Conservation (phyloP, 2,329 filamentous ascomycete genomes). For the Botrytis byssoidea region DNA sequence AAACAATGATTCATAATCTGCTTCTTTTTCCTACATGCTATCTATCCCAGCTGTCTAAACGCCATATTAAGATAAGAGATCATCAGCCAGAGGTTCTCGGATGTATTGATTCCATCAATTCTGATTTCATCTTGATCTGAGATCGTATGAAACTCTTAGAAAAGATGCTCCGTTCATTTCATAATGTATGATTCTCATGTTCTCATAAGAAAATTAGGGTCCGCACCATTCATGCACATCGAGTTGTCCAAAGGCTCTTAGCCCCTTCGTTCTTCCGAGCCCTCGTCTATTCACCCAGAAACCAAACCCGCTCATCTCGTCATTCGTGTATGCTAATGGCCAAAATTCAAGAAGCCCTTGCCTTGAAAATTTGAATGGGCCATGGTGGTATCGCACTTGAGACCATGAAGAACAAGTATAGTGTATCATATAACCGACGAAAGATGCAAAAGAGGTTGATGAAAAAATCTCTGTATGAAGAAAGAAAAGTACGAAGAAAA, state of each 20-base stretch:
- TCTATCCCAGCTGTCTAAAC: constrained; percentile 21
- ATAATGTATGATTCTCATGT: constrained; percentile 12
- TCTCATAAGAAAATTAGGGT: neutral
- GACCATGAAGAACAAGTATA: constrained; percentile 13
- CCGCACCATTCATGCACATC: neutral
- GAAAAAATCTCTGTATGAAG: constrained; percentile 15
- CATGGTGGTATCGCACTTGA: constrained; percentile 7
- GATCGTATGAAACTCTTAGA: neutral
- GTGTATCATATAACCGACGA: constrained; percentile 21
- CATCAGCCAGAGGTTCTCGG: neutral
- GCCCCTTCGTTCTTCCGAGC: constrained; percentile 5
- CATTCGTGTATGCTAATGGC: constrained; percentile 5
- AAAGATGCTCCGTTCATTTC: constrained; percentile 6
- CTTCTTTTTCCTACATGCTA: constrained; percentile 16
- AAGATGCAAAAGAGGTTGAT: constrained; percentile 20
- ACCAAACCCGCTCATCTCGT: constrained; percentile 2
- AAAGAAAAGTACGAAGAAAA: constrained; percentile 4
- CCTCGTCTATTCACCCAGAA: neutral
- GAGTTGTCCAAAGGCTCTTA: constrained; percentile 11
- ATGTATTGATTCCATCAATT: neutral
- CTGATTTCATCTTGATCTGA: neutral
- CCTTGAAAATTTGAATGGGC: neutral
- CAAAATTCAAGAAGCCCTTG: neutral
- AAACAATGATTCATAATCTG: constrained; percentile 3
- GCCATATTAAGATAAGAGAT: constrained; percentile 20